Percentiles rank a stretch among this genome's conserved stretches.
phyloP scores from a whole-genome alignment of 1,284 basidiomycete genomes.

The Porogramme epimiltina region DNA sequence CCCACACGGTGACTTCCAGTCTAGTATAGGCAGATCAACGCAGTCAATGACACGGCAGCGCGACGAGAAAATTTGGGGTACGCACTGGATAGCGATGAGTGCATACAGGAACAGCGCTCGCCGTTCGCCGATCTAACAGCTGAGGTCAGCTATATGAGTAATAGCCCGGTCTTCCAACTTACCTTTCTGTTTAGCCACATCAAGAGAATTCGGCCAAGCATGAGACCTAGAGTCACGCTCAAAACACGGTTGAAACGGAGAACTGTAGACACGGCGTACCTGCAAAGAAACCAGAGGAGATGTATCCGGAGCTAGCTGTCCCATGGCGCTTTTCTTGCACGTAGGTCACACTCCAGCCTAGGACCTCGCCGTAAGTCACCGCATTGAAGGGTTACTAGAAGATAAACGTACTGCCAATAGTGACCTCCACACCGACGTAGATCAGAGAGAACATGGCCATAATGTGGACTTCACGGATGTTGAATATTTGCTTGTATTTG shows the following conservation, averaged over 20 bases:
- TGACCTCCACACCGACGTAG: slow-evolving; percentile 70
- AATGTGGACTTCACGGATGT: slow-evolving; percentile 52
- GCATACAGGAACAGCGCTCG: slow-evolving; percentile 55
- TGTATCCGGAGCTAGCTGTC: slow-evolving; percentile 34
- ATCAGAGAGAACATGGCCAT: slow-evolving; percentile 65
- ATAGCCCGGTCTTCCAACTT: not conserved
- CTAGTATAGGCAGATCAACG: slow-evolving; percentile 29
- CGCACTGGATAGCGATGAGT: slow-evolving; percentile 52
- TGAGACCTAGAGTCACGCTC: slow-evolving; percentile 42
- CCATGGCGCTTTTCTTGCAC: slow-evolving; percentile 38
- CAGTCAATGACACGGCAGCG: not conserved
- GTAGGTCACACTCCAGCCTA: slow-evolving; percentile 19
- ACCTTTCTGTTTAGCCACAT: slow-evolving; percentile 62
- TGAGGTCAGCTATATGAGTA: slow-evolving; percentile 17
- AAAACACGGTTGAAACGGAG: not conserved
- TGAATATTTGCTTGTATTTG: slow-evolving; percentile 56
- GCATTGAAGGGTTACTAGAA: not conserved
- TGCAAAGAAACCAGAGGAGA: slow-evolving; percentile 39
- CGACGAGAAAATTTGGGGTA: not conserved
- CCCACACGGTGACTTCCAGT: slow-evolving; percentile 66
- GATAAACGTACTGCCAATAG: slow-evolving; percentile 50
- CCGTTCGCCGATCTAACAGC: slow-evolving; percentile 49
- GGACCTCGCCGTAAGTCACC: not conserved
- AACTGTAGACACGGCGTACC: slow-evolving; percentile 16
- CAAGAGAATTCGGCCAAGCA: slow-evolving; percentile 53